phyloP scores from a whole-genome alignment of 352 stramenopile genomes.

The Phytophthora pistaciae region DNA sequence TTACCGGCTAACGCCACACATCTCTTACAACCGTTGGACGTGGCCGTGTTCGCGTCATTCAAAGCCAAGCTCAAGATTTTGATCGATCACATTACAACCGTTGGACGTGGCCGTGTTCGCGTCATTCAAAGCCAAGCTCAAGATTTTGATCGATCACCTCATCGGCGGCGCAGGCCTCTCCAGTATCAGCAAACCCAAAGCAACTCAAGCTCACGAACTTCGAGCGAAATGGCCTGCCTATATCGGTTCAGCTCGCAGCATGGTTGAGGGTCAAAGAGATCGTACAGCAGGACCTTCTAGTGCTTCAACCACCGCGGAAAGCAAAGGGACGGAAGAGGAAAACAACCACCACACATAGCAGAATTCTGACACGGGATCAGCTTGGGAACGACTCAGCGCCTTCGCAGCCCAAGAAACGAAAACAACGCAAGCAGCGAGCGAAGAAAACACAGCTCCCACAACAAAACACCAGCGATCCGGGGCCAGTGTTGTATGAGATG shows the following conservation, averaged over 20 bases:
- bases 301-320: not conserved
- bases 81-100: too few species aligned
- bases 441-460: not conserved
- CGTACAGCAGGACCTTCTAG: not conserved
- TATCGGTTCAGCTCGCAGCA: not conserved
- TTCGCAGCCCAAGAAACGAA: not conserved
- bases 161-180: too few species aligned
- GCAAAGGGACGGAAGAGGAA: not conserved
- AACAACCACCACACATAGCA: not conserved
- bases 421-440: not conserved
- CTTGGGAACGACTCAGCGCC: not conserved
- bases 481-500: not conserved
- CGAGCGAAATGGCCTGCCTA: not conserved
- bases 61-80: too few species aligned
- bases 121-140: too few species aligned
- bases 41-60: too few species aligned
- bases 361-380: not conserved
- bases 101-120: too few species aligned
- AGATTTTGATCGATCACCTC: too few species aligned
- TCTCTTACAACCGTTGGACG: too few species aligned
- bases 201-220: not conserved
- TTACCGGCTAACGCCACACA: too few species aligned
- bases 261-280: not conserved
- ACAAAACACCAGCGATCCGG: not conserved
- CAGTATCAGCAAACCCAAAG: too few species aligned